A percentile compares a stretch with the other conserved stretches of the same genome.
Conservation (phyloP, 371 early-diverging fungal species). For the Mucor racemosus region DNA sequence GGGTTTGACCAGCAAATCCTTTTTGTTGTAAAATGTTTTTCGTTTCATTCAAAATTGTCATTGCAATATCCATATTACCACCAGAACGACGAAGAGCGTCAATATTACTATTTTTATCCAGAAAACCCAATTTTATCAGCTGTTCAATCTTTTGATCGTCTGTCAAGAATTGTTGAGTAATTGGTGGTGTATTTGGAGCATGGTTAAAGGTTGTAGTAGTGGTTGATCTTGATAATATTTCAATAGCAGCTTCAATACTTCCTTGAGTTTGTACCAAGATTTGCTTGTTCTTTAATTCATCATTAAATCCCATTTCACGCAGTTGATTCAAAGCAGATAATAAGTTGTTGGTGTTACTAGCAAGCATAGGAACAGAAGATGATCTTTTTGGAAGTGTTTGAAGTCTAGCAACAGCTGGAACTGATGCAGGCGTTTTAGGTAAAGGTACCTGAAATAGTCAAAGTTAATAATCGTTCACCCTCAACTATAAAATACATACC, state of each 20-base stretch:
- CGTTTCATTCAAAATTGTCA: conserved; percentile 52
- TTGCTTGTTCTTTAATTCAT: conserved; percentile 60
- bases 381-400: conserved; percentile 41
- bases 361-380: conserved; percentile 46
- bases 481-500: conserved; percentile 1
- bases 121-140: conserved; percentile 55
- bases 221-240: conserved; percentile 58
- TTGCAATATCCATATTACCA: conserved; percentile 64
- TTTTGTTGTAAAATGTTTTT: conserved; percentile 19
- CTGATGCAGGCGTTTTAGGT: conserved; percentile 6
- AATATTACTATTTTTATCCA: conserved; percentile 45
- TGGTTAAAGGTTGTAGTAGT: conserved; percentile 1
- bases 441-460: background rate
- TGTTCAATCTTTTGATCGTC: conserved; percentile 46
- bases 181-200: conserved; percentile 8
- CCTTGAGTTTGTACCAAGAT: conserved; percentile 76
- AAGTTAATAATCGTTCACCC: background rate
- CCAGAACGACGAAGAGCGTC: conserved; percentile 65
- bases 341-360: conserved; percentile 14
- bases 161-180: conserved; percentile 20
- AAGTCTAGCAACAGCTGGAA: conserved; percentile 12
- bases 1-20: conserved; percentile 10
- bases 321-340: conserved; percentile 30
- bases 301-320: conserved; percentile 81
- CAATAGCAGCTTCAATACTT: conserved; percentile 73